These are phyloP conservation scores for Calonectria pteridis DNA, from an alignment of 2,329 filamentous ascomycete genomes.

Conservation along the genomic window DNA sequence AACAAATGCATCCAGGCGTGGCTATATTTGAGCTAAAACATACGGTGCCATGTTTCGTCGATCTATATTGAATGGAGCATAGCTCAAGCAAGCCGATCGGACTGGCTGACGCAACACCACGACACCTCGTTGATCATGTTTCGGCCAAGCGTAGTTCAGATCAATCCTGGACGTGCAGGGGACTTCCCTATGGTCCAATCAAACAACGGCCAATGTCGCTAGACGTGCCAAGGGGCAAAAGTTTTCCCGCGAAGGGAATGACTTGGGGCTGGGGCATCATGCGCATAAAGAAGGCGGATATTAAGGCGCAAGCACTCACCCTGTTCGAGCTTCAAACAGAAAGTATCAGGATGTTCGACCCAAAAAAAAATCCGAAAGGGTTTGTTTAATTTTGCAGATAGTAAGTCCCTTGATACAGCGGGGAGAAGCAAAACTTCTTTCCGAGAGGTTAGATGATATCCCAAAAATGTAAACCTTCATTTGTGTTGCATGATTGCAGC, in stretches of 20 bases:
- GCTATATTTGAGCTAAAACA: background rate
- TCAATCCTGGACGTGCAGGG: background rate
- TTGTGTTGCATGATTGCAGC: background rate
- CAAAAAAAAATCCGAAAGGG: background rate
- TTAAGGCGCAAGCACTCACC: background rate
- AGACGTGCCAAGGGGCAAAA: background rate
- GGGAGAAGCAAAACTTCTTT: background rate
- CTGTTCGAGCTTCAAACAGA: background rate
- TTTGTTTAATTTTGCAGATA: background rate
- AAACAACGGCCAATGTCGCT: background rate
- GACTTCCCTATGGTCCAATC: background rate
- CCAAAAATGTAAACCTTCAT: background rate
- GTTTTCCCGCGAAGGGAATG: background rate
- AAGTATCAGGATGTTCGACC: background rate
- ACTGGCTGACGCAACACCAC: background rate
- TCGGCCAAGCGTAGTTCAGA: background rate
- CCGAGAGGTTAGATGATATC: background rate
- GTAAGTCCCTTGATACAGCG: background rate
- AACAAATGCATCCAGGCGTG: background rate
- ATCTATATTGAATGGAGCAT: background rate
- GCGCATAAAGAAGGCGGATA: background rate
- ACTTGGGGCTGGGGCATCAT: background rate
- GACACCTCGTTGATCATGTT: background rate
- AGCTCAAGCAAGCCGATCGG: background rate
- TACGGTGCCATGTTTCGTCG: background rate